Conservation (phyloP, 257 asterid species). For the Ocimum tenuiflorum region DNA sequence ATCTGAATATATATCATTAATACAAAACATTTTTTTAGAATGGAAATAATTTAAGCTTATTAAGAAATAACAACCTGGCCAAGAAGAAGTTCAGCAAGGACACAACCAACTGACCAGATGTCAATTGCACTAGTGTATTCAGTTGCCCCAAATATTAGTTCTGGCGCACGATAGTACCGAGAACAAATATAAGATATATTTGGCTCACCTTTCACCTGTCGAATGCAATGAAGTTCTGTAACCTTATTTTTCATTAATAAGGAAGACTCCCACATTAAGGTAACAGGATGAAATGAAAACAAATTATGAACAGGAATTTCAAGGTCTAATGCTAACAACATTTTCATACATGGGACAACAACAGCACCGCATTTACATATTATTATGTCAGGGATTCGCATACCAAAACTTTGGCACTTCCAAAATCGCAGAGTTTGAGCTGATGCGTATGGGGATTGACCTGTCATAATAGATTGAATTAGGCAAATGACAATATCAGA, state of each 20-base stretch:
- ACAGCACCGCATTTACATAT: not conserved
- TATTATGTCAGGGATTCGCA: not conserved
- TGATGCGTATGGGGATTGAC: slow-evolving; percentile 89
- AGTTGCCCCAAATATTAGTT: slow-evolving; percentile 75
- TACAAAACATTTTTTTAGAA: not conserved
- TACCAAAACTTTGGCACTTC: slow-evolving; percentile 91
- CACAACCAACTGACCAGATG: slow-evolving; percentile 91
- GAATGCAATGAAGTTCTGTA: slow-evolving; percentile 5
- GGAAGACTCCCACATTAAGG: not conserved
- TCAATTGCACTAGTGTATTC: slow-evolving; percentile 77
- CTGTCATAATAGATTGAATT: slow-evolving; percentile 34
- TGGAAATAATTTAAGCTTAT: not conserved
- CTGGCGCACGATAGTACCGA: slow-evolving; percentile 79
- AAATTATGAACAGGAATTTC: not conserved
- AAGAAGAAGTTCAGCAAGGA: slow-evolving; percentile 78
- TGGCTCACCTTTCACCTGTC: slow-evolving; percentile 83
- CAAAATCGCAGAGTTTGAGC: slow-evolving; percentile 81
- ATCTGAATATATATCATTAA: not conserved
- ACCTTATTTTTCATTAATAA: not conserved
- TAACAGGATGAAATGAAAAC: not conserved
- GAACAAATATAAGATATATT: slow-evolving; percentile 80
- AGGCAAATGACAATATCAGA: not conserved
- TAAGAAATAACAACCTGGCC: slow-evolving; percentile 76
- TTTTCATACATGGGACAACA: not conserved
- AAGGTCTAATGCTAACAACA: not conserved